Evolutionary conservation across 768 basidiomycete species (phyloP), one percentile per base, ranked within the genome.

Genomic region (Collybia sordida): DNA sequence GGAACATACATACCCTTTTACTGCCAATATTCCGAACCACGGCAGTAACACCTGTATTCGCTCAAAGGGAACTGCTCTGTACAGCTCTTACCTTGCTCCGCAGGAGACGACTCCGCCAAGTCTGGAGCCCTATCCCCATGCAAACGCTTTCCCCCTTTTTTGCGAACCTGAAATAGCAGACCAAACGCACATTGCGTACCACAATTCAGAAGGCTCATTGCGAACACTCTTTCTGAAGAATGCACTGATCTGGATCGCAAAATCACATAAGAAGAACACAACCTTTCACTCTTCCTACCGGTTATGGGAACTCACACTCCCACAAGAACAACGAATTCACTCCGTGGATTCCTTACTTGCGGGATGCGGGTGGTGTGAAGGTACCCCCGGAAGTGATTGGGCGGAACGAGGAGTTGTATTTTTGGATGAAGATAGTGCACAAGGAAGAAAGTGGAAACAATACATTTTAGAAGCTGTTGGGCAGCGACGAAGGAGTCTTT

Each of bases 281-380:
- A 14, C 31, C 5, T 42, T 45, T 27, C 65, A 68, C 53, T 24
- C 51, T 28, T 58, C 47, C 15, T 61, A 67, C 28, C 59, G 58
- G 22, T 31, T 49, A 25, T 70, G 72, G 68, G 68, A 62, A 52
- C 57, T 58, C 9, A 55, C 59, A 7, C 51, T 79, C 11, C 64
- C 71, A 3, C 53, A 49, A 1, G 66, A 62, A 17, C 64, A 68
- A 36, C 63, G 63, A 12, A 53, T 79, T 7, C 72, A 76, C 52
- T 70, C 71, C 1, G 47, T 82, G 8, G 71, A 77, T n/a, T 67
- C 78, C 1, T 51, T 82, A 6, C 55, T 82, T 2, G n/a, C 59
- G 3, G 78, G 70, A 2, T 82, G 82, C 56, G 79, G 74, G 12
- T 78, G 75, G 77, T 50, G 45, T 22, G 36, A 22, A 6, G 38